These are phyloP conservation scores for Xerocomellus dryophilus DNA, from an alignment of 768 basidiomycete species.

Conservation along the genomic window DNA sequence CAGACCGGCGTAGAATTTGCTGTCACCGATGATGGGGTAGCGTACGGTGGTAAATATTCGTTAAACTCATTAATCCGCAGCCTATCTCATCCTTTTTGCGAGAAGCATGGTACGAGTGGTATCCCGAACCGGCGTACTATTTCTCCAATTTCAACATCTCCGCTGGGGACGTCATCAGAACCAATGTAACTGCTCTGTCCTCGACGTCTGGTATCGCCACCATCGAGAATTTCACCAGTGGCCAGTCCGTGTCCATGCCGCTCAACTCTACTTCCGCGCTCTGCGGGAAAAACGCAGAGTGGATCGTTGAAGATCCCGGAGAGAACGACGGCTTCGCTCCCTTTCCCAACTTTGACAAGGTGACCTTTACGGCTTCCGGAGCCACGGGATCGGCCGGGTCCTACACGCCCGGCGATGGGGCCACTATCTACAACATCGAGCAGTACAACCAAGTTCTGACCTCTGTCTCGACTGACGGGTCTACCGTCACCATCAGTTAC, in stretches of 20 bases:
- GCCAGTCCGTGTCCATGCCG: neutral
- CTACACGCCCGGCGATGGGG: neutral
- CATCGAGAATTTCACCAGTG: conserved; percentile 8
- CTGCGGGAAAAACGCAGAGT: conserved; percentile 4
- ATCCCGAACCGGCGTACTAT: neutral
- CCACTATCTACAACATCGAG: neutral
- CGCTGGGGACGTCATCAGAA: conserved; percentile 2
- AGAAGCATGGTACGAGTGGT: conserved; percentile 12
- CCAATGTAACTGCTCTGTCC: neutral
- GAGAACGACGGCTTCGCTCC: neutral
- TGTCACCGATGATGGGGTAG: neutral
- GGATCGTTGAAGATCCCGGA: conserved; percentile 9
- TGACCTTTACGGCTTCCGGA: conserved; percentile 3
- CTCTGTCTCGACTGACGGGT: neutral
- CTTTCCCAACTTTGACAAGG: conserved; percentile 6
- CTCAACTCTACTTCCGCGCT: conserved; percentile 2
- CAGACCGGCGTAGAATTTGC: conserved; percentile 3
- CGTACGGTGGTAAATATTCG: conserved; percentile 3
- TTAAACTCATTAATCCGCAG: no score
- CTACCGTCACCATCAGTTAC: neutral
- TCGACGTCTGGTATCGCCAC: neutral
- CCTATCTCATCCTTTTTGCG: neutral
- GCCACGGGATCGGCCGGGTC: neutral
- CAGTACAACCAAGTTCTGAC: conserved; percentile 3
- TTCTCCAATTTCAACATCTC: neutral